Base-by-base conservation (phyloP, 179 eudicot species). In the Camellia oleifera region DNA sequence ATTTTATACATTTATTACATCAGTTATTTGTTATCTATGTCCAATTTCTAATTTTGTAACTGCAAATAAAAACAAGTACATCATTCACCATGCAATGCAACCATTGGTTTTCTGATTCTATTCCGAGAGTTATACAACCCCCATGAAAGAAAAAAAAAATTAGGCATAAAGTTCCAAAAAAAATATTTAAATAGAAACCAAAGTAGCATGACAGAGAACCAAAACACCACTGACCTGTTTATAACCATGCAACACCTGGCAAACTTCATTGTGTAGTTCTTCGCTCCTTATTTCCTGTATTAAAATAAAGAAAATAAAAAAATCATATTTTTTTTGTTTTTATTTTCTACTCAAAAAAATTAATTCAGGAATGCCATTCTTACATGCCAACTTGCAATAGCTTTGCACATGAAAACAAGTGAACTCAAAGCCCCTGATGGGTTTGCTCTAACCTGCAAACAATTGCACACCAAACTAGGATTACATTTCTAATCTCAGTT, bases 381-480 rank as follows among this genome's bases (percentile, higher is more conserved):
- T 88, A 95, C 99, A 89, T 92, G 93, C 99, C 99, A 95, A 81
- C 99, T 95, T 81, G 96, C 98, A 82, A 94, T 89, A 45, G 99
- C 97, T 87, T 90, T 91, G 85, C 92, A 87, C 93, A 95, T 82
- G 82, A 85, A 86, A 50, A 87, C 88, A 86, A 95, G 93, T 80
- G 97, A 94, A 81, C 82, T 91, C 83, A 95, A 77, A 64, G 96
- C 97, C 73, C 92, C 99, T 58, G 89, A 81, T 73, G 99, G 99
- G 83, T 95, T 95, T 85, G 89, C 90, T 86, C 86, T 94, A 75
- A 95, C 97, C 98, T 95, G 92, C 67, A 87, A 79, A 82, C 23
- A 53, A 72, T 64, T 18, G 75, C 77, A 77, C 68, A 70, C 0
- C 11, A 10, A 11, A 69, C 9, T 58, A 7, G 78, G n/a, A 50